phyloP scores from a whole-genome alignment of 768 basidiomycete genomes.

The Boletus fagicola region DNA sequence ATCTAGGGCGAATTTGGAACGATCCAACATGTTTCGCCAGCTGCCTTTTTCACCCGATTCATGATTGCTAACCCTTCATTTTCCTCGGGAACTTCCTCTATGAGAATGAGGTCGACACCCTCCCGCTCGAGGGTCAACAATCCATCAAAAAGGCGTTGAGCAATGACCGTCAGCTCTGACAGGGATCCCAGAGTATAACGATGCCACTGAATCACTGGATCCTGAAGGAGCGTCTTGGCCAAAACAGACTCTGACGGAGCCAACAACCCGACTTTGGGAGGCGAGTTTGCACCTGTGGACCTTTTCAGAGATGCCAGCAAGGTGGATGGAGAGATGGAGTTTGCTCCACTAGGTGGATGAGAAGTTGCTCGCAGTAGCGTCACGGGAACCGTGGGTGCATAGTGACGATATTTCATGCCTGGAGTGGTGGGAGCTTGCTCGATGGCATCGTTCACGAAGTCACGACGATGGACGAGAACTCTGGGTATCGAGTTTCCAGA shows the following conservation, averaged over 20 bases:
- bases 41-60: slow-evolving; percentile 92
- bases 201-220: slow-evolving; percentile 51
- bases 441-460: slow-evolving; percentile 66
- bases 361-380: slow-evolving; percentile 60
- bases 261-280: slow-evolving; percentile 62
- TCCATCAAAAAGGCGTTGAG: slow-evolving; percentile 84
- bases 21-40: slow-evolving; percentile 51
- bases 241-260: slow-evolving; percentile 57
- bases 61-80: slow-evolving; percentile 90
- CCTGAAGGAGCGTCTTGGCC: slow-evolving; percentile 24
- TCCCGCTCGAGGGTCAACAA: slow-evolving; percentile 73
- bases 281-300: slow-evolving; percentile 3
- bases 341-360: slow-evolving; percentile 38
- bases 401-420: slow-evolving; percentile 99
- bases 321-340: slow-evolving; percentile 30
- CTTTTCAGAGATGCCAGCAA: slow-evolving; percentile 46
- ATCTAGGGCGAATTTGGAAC: slow-evolving; percentile 12
- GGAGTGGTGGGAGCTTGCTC: slow-evolving; percentile 89
- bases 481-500: slow-evolving; percentile 41
- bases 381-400: slow-evolving; percentile 88
- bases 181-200: slow-evolving; percentile 51
- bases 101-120: slow-evolving; percentile 77
- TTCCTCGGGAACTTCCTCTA: slow-evolving; percentile 80
- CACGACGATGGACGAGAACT: slow-evolving; percentile 77
- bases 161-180: slow-evolving; percentile 62